Base-by-base conservation (phyloP, 1,284 basidiomycete genomes). In the Megacollybia platyphylla region DNA sequence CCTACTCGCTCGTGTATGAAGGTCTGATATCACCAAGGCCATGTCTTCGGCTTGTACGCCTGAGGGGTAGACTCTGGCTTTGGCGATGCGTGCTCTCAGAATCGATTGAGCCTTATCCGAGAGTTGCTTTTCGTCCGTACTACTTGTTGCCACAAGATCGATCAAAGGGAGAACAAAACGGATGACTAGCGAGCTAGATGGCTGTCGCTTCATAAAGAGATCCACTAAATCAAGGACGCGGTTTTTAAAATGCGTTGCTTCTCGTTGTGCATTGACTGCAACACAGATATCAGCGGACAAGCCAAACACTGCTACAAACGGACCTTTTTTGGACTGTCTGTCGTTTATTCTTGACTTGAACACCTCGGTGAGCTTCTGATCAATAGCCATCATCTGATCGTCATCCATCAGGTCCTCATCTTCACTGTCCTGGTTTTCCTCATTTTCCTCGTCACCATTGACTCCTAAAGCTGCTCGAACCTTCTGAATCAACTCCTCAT, bases 331-430 rank as follows among this genome's bases (percentile, higher is more conserved):
- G 34, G 67, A 65, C 52, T 74, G 81, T 54, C 72, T 78, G 46
- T 74, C 76, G 41, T 67, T 68, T n/a, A 70, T 61, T 44, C 79
- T 77, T 38, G 75, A 68, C 49, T 76, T 76, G 76, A 98, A 97
- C 31, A 93, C 84, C 45, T 85, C 79, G 4, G 89, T 88, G 5
- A 98, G 76, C 56, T 96, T 88, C 48, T 89, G 87, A 56, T 98
- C 94, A 36, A 97, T 76, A 39, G 86, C 84, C 70, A 97, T 80
- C 94, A 97, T 98, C 64, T 97, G 89, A 37, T 97, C 93, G 56
- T 97, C 94, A 55, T 93, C 86, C 79, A 92, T 84, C 20, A 82
- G 65, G 36, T 86, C 83, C 51, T 85, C 80, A 27, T 84, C 77
- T 36, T 67, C 67, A 24, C 59, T 63, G 10, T 59, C 67, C 6